These are phyloP conservation scores for Penicillium vulpinum DNA, from an alignment of 2,329 filamentous ascomycete genomes.

Conservation along the genomic window DNA sequence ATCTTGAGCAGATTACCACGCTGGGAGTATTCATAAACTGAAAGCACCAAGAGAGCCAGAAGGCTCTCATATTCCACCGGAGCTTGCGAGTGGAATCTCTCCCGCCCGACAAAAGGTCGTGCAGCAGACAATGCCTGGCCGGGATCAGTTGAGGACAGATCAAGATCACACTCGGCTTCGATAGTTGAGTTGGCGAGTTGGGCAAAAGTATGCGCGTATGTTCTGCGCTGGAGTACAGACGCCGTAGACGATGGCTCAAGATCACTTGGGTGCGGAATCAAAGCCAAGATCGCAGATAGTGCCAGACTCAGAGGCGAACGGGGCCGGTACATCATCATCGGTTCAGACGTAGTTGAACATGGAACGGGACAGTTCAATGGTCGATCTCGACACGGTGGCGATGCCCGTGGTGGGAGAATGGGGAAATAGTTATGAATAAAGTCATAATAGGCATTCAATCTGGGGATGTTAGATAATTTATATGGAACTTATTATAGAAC, in stretches of 20 bases:
- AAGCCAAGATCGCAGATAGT: conserved; percentile 44
- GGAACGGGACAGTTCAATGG: conserved; percentile 37
- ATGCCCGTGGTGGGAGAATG: conserved; percentile 42
- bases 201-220: conserved; percentile 43
- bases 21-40: conserved; percentile 49
- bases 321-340: conserved; percentile 37
- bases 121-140: conserved; percentile 40
- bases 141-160: conserved; percentile 42
- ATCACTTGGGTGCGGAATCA: conserved; percentile 46
- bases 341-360: conserved; percentile 32
- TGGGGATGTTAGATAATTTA: conserved; percentile 26
- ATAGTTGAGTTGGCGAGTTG: conserved; percentile 41
- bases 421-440: conserved; percentile 50
- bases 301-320: conserved; percentile 47
- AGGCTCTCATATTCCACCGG: conserved; percentile 46
- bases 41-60: conserved; percentile 45
- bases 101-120: conserved; percentile 33
- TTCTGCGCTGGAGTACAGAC: conserved; percentile 40
- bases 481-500: not conserved
- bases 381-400: conserved; percentile 31
- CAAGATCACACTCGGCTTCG: conserved; percentile 46
- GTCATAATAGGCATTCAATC: conserved; percentile 49
- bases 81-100: conserved; percentile 40
- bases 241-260: conserved; percentile 36
- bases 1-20: conserved; percentile 49